Conservation (phyloP, 164 flowering plant genomes). For the Cinnamomum chago region DNA sequence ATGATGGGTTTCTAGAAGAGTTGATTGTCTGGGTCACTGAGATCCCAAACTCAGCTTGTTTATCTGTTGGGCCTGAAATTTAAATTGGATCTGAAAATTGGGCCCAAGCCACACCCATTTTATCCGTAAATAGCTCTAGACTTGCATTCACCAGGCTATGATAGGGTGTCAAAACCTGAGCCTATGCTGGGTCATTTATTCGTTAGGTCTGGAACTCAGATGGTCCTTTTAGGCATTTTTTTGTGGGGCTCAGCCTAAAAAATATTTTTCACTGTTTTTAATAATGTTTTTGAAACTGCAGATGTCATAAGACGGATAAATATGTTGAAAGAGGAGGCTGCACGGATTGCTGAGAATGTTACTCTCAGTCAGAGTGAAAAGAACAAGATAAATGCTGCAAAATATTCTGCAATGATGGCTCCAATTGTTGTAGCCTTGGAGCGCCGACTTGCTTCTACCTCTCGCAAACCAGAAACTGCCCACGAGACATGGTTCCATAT, state of each 20-base stretch:
- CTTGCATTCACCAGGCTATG: not conserved
- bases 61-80: not conserved
- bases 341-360: conserved; percentile 72
- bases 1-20: not conserved
- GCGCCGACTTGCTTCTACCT: conserved; percentile 89
- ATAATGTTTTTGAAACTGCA: conserved; percentile 24
- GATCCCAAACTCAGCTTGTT: not conserved
- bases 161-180: not conserved
- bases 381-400: conserved; percentile 88
- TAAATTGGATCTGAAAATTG: not conserved
- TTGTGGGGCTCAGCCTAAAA: not conserved
- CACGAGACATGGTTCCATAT: conserved; percentile 86
- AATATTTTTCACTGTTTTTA: not conserved
- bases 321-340: conserved; percentile 92
- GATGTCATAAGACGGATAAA: conserved; percentile 90
- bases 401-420: conserved; percentile 98
- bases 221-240: not conserved
- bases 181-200: not conserved
- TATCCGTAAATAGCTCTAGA: not conserved
- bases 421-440: conserved; percentile 92
- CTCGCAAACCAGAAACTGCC: conserved; percentile 88
- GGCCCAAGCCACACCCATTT: not conserved
- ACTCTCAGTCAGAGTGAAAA: conserved; percentile 85
- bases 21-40: not conserved
- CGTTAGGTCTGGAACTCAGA: not conserved